Evolutionary conservation across 768 basidiomycete species (phyloP).

Genomic region (Ramaria rubella): DNA sequence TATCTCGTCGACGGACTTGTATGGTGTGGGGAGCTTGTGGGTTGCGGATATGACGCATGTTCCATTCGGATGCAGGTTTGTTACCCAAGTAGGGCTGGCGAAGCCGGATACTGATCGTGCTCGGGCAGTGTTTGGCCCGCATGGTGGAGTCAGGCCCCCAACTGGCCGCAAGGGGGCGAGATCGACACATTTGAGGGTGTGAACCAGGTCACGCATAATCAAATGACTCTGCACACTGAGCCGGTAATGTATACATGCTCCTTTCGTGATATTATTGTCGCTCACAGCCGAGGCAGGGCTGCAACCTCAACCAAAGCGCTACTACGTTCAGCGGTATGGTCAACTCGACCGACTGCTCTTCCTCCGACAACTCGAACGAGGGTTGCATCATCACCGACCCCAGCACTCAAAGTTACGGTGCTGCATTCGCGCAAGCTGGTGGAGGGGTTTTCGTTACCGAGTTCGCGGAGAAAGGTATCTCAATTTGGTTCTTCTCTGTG

Average conservation of each 20-base stretch:
- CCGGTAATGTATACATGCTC: constrained; percentile 27
- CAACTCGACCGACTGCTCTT: constrained; percentile 55
- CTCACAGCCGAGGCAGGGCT: not conserved
- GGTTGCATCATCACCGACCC: constrained; percentile 63
- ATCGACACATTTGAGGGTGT: constrained; percentile 83
- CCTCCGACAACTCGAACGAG: constrained; percentile 45
- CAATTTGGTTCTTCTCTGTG: constrained; percentile 56
- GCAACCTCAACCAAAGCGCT: not conserved
- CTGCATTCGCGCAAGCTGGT: constrained; percentile 48
- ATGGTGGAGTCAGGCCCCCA: constrained; percentile 44
- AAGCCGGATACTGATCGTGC: not conserved
- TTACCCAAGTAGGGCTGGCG: not conserved
- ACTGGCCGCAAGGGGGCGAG: constrained; percentile 50
- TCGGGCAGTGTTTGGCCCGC: constrained; percentile 50
- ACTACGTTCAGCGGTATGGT: constrained; percentile 24
- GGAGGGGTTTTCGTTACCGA: constrained; percentile 78
- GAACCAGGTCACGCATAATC: constrained; percentile 57
- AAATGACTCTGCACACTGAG: constrained; percentile 68
- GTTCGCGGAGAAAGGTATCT: constrained; percentile 54
- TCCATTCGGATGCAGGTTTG: constrained; percentile 31
- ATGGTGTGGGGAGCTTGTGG: constrained; percentile 55
- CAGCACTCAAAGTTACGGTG: constrained; percentile 53
- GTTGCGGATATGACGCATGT: constrained; percentile 58
- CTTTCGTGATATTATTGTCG: not conserved
- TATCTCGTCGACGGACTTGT: constrained; percentile 50